A percentile compares a stretch with the other conserved stretches of the same genome.
These are phyloP conservation scores for Naegleria fowleri DNA, from an alignment of 208 protist species.

Conservation along the genomic window DNA sequence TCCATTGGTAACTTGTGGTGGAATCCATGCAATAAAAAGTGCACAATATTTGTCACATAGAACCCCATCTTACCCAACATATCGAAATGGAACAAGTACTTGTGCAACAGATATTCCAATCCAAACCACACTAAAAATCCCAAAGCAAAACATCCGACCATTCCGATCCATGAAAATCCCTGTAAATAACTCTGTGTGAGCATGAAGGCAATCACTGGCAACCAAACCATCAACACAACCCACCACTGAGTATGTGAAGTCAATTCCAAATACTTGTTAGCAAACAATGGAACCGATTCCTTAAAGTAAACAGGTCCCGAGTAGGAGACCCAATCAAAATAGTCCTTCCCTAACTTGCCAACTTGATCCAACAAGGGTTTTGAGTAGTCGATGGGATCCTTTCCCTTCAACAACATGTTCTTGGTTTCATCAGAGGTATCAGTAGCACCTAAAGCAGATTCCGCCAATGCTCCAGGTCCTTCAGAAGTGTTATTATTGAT, in stretches of 20 bases:
- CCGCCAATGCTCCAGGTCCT: too few relatives aligned
- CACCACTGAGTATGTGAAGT: neutral
- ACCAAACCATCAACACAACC: neutral
- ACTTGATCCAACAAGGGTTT: neutral
- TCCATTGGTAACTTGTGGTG: neutral
- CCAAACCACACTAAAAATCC: neutral
- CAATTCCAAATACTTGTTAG: neutral
- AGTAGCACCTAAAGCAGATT: too few relatives aligned
- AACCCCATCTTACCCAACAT: neutral
- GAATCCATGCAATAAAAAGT: conserved; percentile 9
- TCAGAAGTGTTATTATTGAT: too few relatives aligned
- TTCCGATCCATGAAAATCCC: neutral
- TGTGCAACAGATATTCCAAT: neutral
- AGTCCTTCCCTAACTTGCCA: neutral
- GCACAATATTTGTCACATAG: neutral
- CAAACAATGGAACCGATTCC: neutral
- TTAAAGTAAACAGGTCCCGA: neutral
- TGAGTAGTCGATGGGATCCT: neutral
- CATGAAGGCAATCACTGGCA: neutral
- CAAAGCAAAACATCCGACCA: neutral
- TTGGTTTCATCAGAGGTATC: too few relatives aligned
- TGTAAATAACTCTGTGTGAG: neutral
- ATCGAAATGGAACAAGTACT: neutral
- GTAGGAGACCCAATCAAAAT: neutral
- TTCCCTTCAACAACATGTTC: neutral